phyloP scores from a whole-genome alignment of 371 early-diverging fungal species.

The Coemansia sp. region DNA sequence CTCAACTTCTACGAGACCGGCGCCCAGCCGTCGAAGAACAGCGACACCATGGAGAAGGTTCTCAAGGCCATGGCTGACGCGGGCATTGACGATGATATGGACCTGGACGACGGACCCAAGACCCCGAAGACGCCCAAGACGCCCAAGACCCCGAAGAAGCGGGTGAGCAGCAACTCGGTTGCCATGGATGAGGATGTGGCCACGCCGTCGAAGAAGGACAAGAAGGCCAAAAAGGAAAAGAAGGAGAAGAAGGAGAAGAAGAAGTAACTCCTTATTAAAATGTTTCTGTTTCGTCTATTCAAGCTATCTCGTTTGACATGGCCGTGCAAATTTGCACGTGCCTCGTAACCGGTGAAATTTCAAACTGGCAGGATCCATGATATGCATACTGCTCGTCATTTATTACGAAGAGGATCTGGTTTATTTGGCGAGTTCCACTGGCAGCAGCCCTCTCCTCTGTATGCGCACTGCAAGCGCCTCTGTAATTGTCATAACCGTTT shows the following conservation, averaged over 20 bases:
- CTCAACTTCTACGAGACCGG: conserved; percentile 92
- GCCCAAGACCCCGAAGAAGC: conserved; percentile 37
- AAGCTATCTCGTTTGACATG: no score
- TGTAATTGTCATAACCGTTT: no score
- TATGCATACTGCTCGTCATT: no score
- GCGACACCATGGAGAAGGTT: conserved; percentile 91
- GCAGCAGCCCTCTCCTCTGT: no score
- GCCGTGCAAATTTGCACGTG: no score
- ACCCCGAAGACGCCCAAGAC: conserved; percentile 14
- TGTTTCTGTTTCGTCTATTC: conserved; percentile 5
- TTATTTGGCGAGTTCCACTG: no score
- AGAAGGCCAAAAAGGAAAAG: conserved; percentile 49
- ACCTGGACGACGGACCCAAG: neutral
- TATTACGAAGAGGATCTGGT: no score
- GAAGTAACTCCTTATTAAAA: conserved; percentile 6
- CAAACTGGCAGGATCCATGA: no score
- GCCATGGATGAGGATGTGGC: conserved; percentile 36
- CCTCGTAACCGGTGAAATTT: no score
- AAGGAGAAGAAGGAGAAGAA: conserved; percentile 47
- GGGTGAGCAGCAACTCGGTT: conserved; percentile 15
- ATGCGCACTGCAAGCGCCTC: no score
- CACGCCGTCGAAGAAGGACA: conserved; percentile 47
- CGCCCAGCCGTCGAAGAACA: conserved; percentile 85
- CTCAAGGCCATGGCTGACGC: conserved; percentile 66
- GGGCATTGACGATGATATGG: conserved; percentile 62